Conservation (phyloP, 139 green algal genomes). For the Chlorella sp. region DNA sequence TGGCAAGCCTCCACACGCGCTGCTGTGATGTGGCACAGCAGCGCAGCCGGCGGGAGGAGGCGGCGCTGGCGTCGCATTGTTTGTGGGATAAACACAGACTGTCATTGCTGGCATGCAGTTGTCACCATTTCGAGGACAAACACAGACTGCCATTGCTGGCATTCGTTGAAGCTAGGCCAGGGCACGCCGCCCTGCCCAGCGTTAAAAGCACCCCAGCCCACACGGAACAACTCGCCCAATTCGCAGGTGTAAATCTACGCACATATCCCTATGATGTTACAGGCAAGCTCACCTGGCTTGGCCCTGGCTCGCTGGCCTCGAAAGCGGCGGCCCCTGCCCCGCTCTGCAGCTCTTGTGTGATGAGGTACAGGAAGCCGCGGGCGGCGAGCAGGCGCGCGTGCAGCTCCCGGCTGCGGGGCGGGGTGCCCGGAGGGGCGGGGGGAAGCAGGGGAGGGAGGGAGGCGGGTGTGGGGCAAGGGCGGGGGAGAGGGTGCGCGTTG, state of each 20-base stretch:
- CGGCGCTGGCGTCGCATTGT: background rate
- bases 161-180: too few species aligned
- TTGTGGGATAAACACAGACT: background rate
- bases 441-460: background rate
- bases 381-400: conserved; percentile 40
- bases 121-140: too few species aligned
- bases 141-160: too few species aligned
- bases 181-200: background rate
- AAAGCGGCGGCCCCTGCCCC: background rate
- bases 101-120: background rate
- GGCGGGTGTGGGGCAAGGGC: background rate
- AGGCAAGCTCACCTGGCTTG: conserved; percentile 20
- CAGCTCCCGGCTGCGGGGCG: conserved; percentile 30
- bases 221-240: background rate
- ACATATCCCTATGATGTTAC: too few species aligned
- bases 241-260: too few species aligned
- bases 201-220: background rate
- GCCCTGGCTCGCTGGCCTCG: background rate
- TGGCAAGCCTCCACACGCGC: too few species aligned
- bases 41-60: too few species aligned
- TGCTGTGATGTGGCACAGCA: too few species aligned
- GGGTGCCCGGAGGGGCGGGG: too few species aligned
- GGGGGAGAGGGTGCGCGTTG: background rate
- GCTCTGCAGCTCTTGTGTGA: conserved; percentile 33
- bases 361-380: conserved; percentile 49